phyloP scores from a whole-genome alignment of 257 asterid genomes.

The Capsicum pubescens region DNA sequence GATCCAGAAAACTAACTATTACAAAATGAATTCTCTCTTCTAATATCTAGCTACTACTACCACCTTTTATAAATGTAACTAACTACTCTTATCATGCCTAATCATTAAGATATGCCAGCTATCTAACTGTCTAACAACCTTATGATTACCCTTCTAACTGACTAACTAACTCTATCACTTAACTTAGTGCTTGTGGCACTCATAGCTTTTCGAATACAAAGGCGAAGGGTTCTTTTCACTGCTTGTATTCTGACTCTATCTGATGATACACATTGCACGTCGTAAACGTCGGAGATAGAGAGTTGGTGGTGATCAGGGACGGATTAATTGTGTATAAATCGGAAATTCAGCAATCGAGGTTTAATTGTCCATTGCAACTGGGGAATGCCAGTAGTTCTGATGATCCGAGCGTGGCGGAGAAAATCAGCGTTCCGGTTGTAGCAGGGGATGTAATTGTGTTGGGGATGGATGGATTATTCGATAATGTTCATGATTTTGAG shows the following conservation, averaged over 20 bases:
- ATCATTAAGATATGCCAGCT: too few relatives aligned
- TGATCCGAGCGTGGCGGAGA: conserved; percentile 34
- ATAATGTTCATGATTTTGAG: conserved; percentile 41
- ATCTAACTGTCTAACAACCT: too few relatives aligned
- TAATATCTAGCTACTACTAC: too few relatives aligned
- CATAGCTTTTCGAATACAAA: conserved; percentile 15
- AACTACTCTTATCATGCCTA: too few relatives aligned
- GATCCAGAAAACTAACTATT: too few relatives aligned
- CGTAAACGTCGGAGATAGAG: conserved; percentile 53
- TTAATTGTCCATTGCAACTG: conserved; percentile 50
- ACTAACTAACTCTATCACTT: too few relatives aligned
- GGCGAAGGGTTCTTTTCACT: conserved; percentile 40
- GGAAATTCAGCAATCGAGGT: conserved; percentile 34
- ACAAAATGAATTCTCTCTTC: too few relatives aligned
- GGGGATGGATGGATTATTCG: conserved; percentile 62
- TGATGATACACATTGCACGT: conserved; percentile 34
- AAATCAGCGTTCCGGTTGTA: conserved; percentile 33
- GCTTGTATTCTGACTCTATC: conserved; percentile 45
- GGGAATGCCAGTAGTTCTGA: not conserved
- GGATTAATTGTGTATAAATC: conserved; percentile 38
- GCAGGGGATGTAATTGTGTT: conserved; percentile 47
- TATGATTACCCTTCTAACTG: too few relatives aligned
- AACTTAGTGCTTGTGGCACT: too few relatives aligned
- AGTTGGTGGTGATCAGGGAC: conserved; percentile 42
- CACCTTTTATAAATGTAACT: too few relatives aligned